Base-by-base conservation (phyloP, 345 rosid species). In the Populus tremula region DNA sequence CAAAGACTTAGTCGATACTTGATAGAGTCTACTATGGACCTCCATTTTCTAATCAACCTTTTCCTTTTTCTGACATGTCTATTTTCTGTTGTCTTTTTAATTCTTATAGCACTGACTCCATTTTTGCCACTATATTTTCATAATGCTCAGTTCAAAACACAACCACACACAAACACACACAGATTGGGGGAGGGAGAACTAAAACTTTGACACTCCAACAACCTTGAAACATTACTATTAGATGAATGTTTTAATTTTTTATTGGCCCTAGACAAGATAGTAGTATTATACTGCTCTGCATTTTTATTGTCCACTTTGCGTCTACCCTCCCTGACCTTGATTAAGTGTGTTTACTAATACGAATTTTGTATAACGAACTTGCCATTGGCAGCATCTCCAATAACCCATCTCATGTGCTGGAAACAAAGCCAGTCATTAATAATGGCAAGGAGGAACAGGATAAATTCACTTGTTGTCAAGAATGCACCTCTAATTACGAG, bases 401-500 rank as follows among this genome's bases (percentile, higher is more conserved):
- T 12, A 78, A 72, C 77, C 77, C 87, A 77, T 77, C 87, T 78
- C 89, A 77, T 80, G 79, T 45, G 41, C 74, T 78, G 66, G 98
- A 92, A 79, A 85, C 81, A 81, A 89, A 89, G 83, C 87, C 90
- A 53, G 75, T 79, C 50, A 80, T 78, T 31, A 84, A 62, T 20
- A 69, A 16, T 61, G n/a, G 72, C 77, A 89, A 87, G 73, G 89
- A 89, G 45, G 92, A 85, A 54, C 84, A 85, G 80, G 90, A 88
- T 21, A 84, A 84, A 81, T 87, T 90, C 64, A 83, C 61, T 63
- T 86, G 89, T 76, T 94, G 97, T 53, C 85, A 84, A 64, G 94
- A 94, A 78, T 94, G 98, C 90, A 88, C 81, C 70, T 89, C 86
- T 14, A 88, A 85, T 69, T 94, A 84, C 68, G 94, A 91, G 80